phyloP scores from a whole-genome alignment of 768 basidiomycete genomes.

The Pleurotus eryngii region DNA sequence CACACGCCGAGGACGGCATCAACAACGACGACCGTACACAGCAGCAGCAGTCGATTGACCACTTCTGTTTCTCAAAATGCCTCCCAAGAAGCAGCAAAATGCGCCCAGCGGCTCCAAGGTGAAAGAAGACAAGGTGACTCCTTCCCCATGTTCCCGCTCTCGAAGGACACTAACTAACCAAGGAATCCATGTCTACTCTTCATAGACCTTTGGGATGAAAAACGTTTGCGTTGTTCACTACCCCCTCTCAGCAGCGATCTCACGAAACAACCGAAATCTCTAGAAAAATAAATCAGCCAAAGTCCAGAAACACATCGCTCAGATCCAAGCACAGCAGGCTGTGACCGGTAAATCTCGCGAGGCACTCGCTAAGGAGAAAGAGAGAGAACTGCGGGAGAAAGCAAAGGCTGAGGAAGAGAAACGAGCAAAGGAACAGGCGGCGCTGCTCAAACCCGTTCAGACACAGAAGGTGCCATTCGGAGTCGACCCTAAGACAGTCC shows the following conservation, averaged over 20 bases:
- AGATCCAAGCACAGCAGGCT: slow-evolving; percentile 75
- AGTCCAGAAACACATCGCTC: slow-evolving; percentile 82
- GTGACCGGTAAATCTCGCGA: slow-evolving; percentile 78
- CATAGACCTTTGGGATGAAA: slow-evolving; percentile 85
- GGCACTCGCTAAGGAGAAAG: slow-evolving; percentile 79
- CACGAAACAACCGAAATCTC: background rate
- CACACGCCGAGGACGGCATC: no score
- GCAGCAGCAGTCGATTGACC: background rate
- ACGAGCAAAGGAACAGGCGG: slow-evolving; percentile 80
- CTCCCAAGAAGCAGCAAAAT: slow-evolving; percentile 59
- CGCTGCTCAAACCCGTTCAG: slow-evolving; percentile 76
- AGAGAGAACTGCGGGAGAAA: slow-evolving; percentile 74
- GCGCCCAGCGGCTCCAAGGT: slow-evolving; percentile 57
- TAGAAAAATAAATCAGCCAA: slow-evolving; percentile 95
- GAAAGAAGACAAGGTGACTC: slow-evolving; percentile 76
- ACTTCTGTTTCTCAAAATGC: slow-evolving; percentile 41
- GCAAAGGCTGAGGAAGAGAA: slow-evolving; percentile 79
- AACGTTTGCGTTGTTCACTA: slow-evolving; percentile 50
- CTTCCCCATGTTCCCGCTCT: slow-evolving; percentile 9
- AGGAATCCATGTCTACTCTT: slow-evolving; percentile 17
- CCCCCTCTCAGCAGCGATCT: slow-evolving; percentile 2
- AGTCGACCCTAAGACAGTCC: slow-evolving; percentile 91
- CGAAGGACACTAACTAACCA: slow-evolving; percentile 25
- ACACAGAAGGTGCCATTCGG: slow-evolving; percentile 89
- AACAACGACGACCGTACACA: no score